phyloP scores from a whole-genome alignment of 495 filamentous ascomycete species.

The Penicillium simplicissimum region DNA sequence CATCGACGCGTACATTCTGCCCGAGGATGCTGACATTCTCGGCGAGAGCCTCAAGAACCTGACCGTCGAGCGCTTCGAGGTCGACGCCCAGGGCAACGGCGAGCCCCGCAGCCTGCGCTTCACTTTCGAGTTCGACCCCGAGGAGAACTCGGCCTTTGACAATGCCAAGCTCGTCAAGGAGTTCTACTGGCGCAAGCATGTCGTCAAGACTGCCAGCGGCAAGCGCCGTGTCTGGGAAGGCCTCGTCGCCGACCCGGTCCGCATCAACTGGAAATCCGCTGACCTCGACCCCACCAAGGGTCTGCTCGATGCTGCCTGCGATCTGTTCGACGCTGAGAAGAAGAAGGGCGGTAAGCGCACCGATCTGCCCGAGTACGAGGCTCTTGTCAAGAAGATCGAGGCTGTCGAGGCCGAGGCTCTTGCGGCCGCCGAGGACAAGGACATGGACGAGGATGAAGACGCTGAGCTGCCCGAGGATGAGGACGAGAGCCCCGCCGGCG shows the following conservation, averaged over 20 bases:
- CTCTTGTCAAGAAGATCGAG: too few species aligned
- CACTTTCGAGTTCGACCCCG: constrained; percentile 45
- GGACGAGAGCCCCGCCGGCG: constrained; percentile 54
- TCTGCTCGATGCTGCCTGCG: constrained; percentile 67
- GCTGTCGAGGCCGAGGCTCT: too few species aligned
- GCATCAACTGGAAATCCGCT: constrained; percentile 83
- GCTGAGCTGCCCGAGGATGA: constrained; percentile 54
- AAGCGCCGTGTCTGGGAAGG: constrained; percentile 64
- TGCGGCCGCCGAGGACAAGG: constrained; percentile 45
- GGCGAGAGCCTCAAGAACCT: constrained; percentile 60
- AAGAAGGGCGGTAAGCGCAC: constrained; percentile 41
- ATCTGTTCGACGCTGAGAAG: constrained; percentile 66
- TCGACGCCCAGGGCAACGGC: constrained; percentile 56
- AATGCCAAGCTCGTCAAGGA: constrained; percentile 80
- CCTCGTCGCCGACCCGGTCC: constrained; percentile 80
- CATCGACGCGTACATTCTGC: constrained; percentile 81
- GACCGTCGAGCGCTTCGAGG: constrained; percentile 74
- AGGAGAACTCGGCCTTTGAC: constrained; percentile 72
- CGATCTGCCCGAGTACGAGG: constrained; percentile 51
- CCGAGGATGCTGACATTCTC: constrained; percentile 69
- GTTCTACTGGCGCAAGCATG: constrained; percentile 72
- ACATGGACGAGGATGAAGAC: constrained; percentile 48
- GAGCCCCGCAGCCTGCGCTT: constrained; percentile 51
- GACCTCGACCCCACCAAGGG: constrained; percentile 81
- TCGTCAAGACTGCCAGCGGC: constrained; percentile 33